Conservation (phyloP, 202 grass and related monocot species). For the Setaria viridis region DNA sequence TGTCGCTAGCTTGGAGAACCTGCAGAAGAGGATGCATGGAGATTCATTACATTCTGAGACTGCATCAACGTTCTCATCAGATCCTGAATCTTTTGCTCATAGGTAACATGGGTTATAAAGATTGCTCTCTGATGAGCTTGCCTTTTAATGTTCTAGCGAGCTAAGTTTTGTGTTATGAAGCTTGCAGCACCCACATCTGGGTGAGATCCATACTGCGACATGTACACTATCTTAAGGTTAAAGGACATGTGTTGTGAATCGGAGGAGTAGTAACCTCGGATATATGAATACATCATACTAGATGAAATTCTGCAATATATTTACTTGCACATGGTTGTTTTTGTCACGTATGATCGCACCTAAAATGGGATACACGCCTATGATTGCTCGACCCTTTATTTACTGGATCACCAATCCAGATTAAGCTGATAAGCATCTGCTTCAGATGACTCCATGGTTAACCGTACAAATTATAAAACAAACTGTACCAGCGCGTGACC, state of each 20-base stretch:
- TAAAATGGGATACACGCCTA: too few relatives aligned
- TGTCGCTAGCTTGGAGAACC: conserved; percentile 69
- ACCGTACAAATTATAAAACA: too few relatives aligned
- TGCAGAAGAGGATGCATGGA: conserved; percentile 71
- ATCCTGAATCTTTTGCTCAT: conserved; percentile 28
- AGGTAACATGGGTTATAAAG: background rate
- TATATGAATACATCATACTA: too few relatives aligned
- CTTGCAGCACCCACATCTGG: background rate
- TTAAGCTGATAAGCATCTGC: too few relatives aligned
- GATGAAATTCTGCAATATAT: too few relatives aligned
- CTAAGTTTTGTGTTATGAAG: conserved; percentile 30
- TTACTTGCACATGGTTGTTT: too few relatives aligned
- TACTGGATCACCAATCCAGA: too few relatives aligned
- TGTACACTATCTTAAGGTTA: conserved; percentile 18
- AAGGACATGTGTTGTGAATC: background rate
- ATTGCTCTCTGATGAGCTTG: background rate
- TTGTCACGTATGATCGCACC: too few relatives aligned
- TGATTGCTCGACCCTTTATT: too few relatives aligned
- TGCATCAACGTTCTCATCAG: conserved; percentile 21
- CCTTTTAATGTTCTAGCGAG: background rate
- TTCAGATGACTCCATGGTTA: too few relatives aligned
- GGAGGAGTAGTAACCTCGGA: too few relatives aligned
- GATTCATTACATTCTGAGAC: conserved; percentile 34
- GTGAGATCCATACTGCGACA: conserved; percentile 24
- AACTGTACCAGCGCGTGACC: too few relatives aligned